Percentiles rank a stretch among this genome's conserved stretches.
Conservation (phyloP, 352 stramenopile species). For the Globisporangium abappressorium region DNA sequence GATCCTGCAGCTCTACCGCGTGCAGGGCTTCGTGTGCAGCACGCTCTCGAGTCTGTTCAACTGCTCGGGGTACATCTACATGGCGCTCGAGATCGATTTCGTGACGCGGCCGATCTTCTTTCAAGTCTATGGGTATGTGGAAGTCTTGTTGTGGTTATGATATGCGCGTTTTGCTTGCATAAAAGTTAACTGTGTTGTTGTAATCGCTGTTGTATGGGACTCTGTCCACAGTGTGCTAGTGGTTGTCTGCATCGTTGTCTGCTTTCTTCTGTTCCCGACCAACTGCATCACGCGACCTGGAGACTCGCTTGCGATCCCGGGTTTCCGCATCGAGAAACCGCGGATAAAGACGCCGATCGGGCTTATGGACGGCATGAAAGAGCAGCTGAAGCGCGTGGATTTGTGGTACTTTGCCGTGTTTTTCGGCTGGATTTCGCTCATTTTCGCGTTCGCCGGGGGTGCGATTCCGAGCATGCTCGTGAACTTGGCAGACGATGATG, state of each 20-base stretch:
- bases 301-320: constrained; percentile 47
- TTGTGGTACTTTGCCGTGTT: constrained; percentile 78
- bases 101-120: constrained; percentile 59
- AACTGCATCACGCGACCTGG: constrained; percentile 56
- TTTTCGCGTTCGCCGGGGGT: constrained; percentile 75
- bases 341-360: constrained; percentile 54
- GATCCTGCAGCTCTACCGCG: constrained; percentile 73
- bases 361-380: constrained; percentile 54
- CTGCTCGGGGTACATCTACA: constrained; percentile 83
- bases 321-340: constrained; percentile 49
- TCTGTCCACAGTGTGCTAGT: constrained; percentile 36
- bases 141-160: neutral
- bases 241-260: constrained; percentile 37
- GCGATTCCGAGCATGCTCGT: constrained; percentile 69
- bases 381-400: constrained; percentile 49
- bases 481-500: constrained; percentile 32
- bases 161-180: neutral
- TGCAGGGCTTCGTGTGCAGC: constrained; percentile 75
- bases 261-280: constrained; percentile 68
- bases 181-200: neutral
- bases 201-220: constrained; percentile 6
- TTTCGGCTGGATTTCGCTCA: constrained; percentile 81
- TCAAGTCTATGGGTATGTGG: constrained; percentile 48
- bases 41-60: constrained; percentile 84
- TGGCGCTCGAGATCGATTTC: constrained; percentile 61